Evolutionary conservation across 768 basidiomycete genomes (phyloP), one percentile per base, ranked within the genome.

Genomic region (Russula virescens): DNA sequence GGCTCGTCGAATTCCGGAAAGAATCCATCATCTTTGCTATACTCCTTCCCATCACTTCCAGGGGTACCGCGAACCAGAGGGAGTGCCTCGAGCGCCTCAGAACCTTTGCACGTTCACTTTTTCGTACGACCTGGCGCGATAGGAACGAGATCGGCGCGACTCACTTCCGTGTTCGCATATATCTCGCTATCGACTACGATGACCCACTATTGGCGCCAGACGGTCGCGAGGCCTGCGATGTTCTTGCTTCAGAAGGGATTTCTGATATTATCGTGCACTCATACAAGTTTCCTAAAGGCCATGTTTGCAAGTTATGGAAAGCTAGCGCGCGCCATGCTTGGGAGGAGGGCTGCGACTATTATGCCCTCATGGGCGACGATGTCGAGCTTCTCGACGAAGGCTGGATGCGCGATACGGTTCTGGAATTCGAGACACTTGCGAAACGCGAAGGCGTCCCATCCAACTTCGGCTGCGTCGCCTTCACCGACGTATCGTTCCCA

Each of bases 381-480:
- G 79, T 84, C 1, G 62, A 71, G n/a, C 66, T 85, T 19, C 64
- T 75, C 34, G 80, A 84, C 53, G 76, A 79, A 61, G 77, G 77
- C 11, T 86, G 84, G 85, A 78, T 83, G 74, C 67, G 77, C 9
- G 68, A 75, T 0, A 72, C 75, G 5, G 76, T 79, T 35, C 51
- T 54, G 10, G 72, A 73, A 11, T 86, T 84, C 67, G 45, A 55
- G 14, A 47, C 68, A 2, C 65, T 83, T 11, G 65, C 79, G 0
- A 26, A 62, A 14, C 57, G 63, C 14, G 66, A 72, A 6, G 63
- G 68, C 2, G 71, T 74, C 0, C 80, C 79, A 5, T 66, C 71
- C 6, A 83, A 84, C 6, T 77, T 84, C 52, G 84, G 82, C 11
- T 84, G 83, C 45, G 78, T 85, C 2, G 79, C 82, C 0, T 84